Base-by-base conservation (phyloP, 2,329 filamentous ascomycete genomes). In the Ophiosphaerella herpotricha region DNA sequence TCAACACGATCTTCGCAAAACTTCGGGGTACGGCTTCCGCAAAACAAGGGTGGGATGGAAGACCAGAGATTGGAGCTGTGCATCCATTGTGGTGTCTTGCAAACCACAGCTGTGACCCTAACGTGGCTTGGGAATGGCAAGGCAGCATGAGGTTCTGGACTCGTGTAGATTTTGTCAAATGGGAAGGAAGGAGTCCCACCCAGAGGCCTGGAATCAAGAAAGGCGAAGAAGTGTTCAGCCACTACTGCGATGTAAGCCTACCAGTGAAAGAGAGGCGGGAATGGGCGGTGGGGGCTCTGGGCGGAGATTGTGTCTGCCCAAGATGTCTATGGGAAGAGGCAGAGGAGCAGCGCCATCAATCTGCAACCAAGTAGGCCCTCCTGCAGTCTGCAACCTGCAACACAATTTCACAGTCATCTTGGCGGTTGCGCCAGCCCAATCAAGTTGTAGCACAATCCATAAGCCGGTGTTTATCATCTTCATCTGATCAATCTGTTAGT, bases 1-100 rank as follows among this genome's bases (percentile, higher is more conserved):
- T 96, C 66, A 96, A 97, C 74, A 96, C 91, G 0, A 80, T 97
- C 5, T 96, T 93, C 71, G 85, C 89, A 58, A 97, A 97, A 71
- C 96, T 97, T 72, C 85, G 94, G 21, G 94, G 69, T 44, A 96
- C 92, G 0, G 94, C 94, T 0, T 96, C 91, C 2, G 93, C 92
- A 4, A 84, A 90, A 34, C 87, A 78, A 41, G 71, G 76, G 4
- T 82, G 81, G 0, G 89, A 93, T 55, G 90, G 91, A 3, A 85
- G 90, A 8, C 93, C 94, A 0, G 94, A 97, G 64, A 88, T 96
- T 4, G 91, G 90, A 24, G 93, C 93, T 24, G 92, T 97, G 24
- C 92, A 97, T 75, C 91, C 93, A 2, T 85, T 96, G 61, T 99
- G 94, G 91, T 97, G 92, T 74, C 80, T 97, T 26, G 92, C 93